Base-by-base conservation (phyloP, 176 grass and related monocot species). In the Oryza glaberrima region DNA sequence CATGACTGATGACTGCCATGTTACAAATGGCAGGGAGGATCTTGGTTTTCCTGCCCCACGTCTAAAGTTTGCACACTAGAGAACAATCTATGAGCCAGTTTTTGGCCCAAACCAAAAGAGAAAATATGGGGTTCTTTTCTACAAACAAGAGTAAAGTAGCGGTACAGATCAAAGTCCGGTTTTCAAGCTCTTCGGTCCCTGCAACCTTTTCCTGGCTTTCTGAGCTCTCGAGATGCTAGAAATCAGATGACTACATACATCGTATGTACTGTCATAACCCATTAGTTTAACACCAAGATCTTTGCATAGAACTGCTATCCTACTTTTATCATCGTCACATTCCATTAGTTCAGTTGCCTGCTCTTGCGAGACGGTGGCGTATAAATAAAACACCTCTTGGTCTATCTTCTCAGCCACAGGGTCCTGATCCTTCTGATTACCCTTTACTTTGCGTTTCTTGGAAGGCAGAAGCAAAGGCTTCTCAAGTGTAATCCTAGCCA, bases 221-320 rank as follows among this genome's bases (percentile, higher is more conserved):
- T 77, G 80, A 51, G 79, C 78, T 25, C 79, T 81, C 75, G 67
- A 67, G 87, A 98, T 95, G 80, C 88, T 83, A 79, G 73, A 44
- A 86, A 98, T 93, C 70, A 98, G 78, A 68, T 90, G 79, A 72
- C 63, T 77, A 51, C 77, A 69, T 73, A 81, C 20, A 49, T 82
- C 80, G 17, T 87, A 94, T 14, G 83, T 87, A 85, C 4, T 81
- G 80, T 90, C 80, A 25, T 81, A 92, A 13, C 96, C 96, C 96
- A 95, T 92, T 20, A 95, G 88, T 67, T 94, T 95, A 49, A 92
- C 26, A 72, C 65, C 70, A 47, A 93, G 75, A 45, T 95, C 92
- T 56, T 90, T 88, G 80, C 92, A 93, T 73, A 98, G 30, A n/a
- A 95, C 71, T 41, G 16, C 68, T 68, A 98, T 77, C 81, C 85